Evolutionary conservation across 805 yeast species (phyloP).

Genomic region (Myxozyma udenii): DNA sequence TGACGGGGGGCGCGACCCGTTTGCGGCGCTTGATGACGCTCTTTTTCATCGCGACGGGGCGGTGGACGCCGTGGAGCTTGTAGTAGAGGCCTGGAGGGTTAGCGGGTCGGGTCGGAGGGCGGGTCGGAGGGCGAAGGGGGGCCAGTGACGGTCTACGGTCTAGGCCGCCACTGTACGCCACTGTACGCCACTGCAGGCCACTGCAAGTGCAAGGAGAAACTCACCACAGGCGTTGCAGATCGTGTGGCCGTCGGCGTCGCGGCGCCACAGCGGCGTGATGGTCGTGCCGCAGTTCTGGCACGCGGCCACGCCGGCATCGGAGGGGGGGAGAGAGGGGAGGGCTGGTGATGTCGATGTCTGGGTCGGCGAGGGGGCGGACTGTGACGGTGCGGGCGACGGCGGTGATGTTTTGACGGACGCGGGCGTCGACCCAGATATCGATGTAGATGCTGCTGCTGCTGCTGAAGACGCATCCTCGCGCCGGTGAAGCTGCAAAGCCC

Average conservation of each 20-base stretch:
- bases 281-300: slow-evolving; percentile 83
- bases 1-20: slow-evolving; percentile 41
- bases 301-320: slow-evolving; percentile 54
- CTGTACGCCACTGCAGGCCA: neutral
- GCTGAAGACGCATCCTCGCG: slow-evolving; percentile 2
- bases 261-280: slow-evolving; percentile 81
- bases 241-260: slow-evolving; percentile 76
- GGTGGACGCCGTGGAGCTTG: slow-evolving; percentile 67
- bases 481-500: slow-evolving; percentile 24
- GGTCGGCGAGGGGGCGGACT: neutral
- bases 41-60: slow-evolving; percentile 74
- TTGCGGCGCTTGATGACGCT: slow-evolving; percentile 72
- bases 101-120: neutral
- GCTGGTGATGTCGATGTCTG: neutral
- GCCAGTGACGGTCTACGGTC: too few relatives aligned
- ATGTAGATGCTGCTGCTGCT: slow-evolving; percentile 2
- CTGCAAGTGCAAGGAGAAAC: neutral
- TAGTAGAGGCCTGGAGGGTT: slow-evolving; percentile 50
- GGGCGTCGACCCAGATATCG: neutral
- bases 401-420: too few relatives aligned
- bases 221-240: slow-evolving; percentile 84
- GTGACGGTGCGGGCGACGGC: neutral
- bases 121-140: neutral
- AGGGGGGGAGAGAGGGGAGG: neutral
- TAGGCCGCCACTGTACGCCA: too few relatives aligned